A percentile compares a stretch with the other conserved stretches of the same genome.
Conservation (phyloP, 2,329 filamentous ascomycete genomes). For the Fusarium falciforme region DNA sequence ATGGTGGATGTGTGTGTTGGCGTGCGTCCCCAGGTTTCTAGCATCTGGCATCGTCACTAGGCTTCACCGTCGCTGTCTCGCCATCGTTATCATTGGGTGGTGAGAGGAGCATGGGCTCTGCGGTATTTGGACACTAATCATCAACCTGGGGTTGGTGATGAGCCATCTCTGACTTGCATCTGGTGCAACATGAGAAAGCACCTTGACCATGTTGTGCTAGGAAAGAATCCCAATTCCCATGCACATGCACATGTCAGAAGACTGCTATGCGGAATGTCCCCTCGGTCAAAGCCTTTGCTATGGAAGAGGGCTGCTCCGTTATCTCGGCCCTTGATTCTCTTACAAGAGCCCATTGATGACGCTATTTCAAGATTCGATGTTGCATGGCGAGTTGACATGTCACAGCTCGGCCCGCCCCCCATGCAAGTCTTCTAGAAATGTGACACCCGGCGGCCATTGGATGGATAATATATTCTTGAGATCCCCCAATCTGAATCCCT, state of each 20-base stretch:
- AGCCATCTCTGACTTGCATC: background rate
- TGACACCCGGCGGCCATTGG: background rate
- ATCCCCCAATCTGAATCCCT: background rate
- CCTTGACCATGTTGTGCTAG: background rate
- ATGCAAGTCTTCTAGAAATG: background rate
- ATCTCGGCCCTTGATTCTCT: background rate
- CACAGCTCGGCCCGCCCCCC: background rate
- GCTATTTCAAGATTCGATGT: background rate
- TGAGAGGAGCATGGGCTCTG: background rate
- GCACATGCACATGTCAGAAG: background rate
- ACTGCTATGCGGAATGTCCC: background rate
- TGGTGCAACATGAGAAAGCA: background rate
- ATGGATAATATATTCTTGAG: background rate
- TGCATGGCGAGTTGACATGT: background rate
- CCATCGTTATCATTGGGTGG: background rate
- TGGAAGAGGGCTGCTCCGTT: background rate
- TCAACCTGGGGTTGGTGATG: constrained; percentile 1
- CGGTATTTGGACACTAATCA: background rate
- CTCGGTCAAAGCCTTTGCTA: background rate
- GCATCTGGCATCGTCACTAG: background rate
- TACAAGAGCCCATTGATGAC: background rate
- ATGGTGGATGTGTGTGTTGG: background rate
- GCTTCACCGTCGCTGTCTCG: background rate
- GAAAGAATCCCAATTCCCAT: background rate
- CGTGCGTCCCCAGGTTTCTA: background rate